Evolutionary conservation across 257 asterid genomes (phyloP).

Genomic region (Plantago ovata): DNA sequence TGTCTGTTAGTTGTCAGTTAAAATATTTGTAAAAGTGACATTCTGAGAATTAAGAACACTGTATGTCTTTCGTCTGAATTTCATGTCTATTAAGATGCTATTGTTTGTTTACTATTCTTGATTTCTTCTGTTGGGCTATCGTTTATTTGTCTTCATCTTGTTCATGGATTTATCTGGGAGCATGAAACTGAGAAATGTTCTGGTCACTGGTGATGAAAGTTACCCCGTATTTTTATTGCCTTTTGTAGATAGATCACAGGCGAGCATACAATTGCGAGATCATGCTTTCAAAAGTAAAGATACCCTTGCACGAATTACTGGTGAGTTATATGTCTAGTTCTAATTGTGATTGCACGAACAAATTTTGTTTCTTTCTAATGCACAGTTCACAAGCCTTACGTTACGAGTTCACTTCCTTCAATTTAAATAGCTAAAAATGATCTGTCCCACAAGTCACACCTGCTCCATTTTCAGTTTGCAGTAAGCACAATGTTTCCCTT

Average conservation of each 20-base stretch:
- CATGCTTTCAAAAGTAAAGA: constrained; percentile 91
- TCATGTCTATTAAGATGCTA: constrained; percentile 5
- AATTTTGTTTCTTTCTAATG: constrained; percentile 1
- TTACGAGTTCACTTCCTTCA: constrained; percentile 9
- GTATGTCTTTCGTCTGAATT: neutral
- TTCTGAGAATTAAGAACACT: too few species aligned
- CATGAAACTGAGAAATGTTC: constrained; percentile 4
- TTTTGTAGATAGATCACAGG: constrained; percentile 78
- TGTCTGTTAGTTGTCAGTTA: too few species aligned
- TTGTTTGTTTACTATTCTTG: constrained; percentile 1
- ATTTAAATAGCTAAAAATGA: constrained; percentile 8
- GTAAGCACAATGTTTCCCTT: constrained; percentile 7
- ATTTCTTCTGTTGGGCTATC: neutral
- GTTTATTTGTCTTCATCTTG: too few species aligned
- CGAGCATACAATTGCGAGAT: constrained; percentile 97
- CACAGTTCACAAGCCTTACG: constrained; percentile 6
- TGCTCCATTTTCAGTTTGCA: constrained; percentile 5
- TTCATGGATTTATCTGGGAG: neutral
- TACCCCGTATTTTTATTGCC: constrained; percentile 10
- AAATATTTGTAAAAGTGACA: too few species aligned
- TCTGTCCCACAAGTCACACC: constrained; percentile 2
- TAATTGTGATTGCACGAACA: constrained; percentile 4
- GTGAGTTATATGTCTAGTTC: constrained; percentile 39
- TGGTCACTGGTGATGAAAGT: constrained; percentile 16
- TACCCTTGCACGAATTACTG: constrained; percentile 78